Evolutionary conservation across 306 rosid species (phyloP).

Genomic region (Corylus americana): DNA sequence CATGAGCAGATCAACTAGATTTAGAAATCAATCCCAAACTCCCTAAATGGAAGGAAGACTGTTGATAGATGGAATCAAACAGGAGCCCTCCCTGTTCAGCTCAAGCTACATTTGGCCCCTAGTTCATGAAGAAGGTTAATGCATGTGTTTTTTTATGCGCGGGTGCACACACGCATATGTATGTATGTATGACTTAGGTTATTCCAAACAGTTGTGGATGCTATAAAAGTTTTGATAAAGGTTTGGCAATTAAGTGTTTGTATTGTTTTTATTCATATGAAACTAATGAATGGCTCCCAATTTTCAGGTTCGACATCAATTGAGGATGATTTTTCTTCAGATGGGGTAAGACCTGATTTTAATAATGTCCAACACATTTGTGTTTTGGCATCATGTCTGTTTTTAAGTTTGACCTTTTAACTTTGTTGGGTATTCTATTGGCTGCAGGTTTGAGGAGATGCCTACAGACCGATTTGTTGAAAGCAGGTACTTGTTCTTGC

Average conservation of each 20-base stretch:
- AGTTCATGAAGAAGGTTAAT: not conserved
- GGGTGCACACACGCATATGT: no score
- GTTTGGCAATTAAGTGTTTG: not conserved
- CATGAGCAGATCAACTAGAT: not conserved
- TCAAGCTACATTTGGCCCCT: not conserved
- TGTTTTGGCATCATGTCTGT: constrained; percentile 14
- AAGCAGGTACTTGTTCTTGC: constrained; percentile 67
- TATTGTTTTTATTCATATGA: constrained; percentile 12
- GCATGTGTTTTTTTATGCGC: not conserved
- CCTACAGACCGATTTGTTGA: constrained; percentile 94
- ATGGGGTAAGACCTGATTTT: constrained; percentile 73
- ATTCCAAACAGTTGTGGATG: not conserved
- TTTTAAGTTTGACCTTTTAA: constrained; percentile 16
- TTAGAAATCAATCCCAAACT: not conserved
- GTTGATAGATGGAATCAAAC: not conserved
- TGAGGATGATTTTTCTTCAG: constrained; percentile 76
- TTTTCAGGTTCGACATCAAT: constrained; percentile 74
- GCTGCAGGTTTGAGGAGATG: constrained; percentile 96
- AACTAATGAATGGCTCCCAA: constrained; percentile 17
- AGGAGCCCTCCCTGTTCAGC: not conserved
- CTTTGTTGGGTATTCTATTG: constrained; percentile 13
- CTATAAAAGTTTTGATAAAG: not conserved
- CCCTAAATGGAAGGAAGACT: not conserved
- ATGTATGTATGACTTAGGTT: not conserved
- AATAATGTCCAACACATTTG: constrained; percentile 14